Percentiles rank a stretch among this genome's conserved stretches.
These are phyloP conservation scores for Tephrocybe sp. DNA, from an alignment of 768 basidiomycete genomes.

Conservation along the genomic window DNA sequence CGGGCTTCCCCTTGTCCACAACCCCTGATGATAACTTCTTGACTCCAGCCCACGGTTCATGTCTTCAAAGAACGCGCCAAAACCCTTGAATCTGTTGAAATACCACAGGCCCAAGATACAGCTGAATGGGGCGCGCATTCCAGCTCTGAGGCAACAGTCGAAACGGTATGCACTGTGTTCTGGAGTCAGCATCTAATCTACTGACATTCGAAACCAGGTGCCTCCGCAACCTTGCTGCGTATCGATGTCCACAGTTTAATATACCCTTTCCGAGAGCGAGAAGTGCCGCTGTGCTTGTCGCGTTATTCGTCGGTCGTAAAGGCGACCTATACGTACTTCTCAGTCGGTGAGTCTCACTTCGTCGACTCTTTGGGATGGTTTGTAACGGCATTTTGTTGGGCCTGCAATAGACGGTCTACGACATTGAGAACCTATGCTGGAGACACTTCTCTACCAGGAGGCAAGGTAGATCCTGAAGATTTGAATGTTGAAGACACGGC, in stretches of 20 bases:
- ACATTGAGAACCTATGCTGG: constrained; percentile 76
- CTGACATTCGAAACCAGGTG: constrained; percentile 38
- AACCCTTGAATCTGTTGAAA: constrained; percentile 38
- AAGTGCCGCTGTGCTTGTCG: constrained; percentile 77
- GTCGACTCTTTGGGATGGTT: background rate
- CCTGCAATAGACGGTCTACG: constrained; percentile 72
- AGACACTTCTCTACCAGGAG: constrained; percentile 87
- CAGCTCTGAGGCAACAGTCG: constrained; percentile 49
- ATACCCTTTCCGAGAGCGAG: constrained; percentile 52
- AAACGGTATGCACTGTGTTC: constrained; percentile 33
- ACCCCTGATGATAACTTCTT: background rate
- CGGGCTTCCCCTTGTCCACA: background rate
- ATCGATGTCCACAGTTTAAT: constrained; percentile 39
- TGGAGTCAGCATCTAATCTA: background rate
- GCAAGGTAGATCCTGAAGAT: constrained; percentile 73
- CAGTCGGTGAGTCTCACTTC: constrained; percentile 53
- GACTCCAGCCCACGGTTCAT: constrained; percentile 6
- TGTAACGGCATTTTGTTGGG: no score
- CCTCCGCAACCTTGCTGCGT: constrained; percentile 50
- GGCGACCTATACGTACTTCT: constrained; percentile 86
- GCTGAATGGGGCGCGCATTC: constrained; percentile 39
- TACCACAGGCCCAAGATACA: constrained; percentile 47
- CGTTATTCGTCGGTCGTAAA: constrained; percentile 77
- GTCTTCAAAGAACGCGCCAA: constrained; percentile 19
- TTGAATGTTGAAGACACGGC: constrained; percentile 74